These are phyloP conservation scores for Pholiota molesta DNA, from an alignment of 768 basidiomycete species.

Conservation along the genomic window DNA sequence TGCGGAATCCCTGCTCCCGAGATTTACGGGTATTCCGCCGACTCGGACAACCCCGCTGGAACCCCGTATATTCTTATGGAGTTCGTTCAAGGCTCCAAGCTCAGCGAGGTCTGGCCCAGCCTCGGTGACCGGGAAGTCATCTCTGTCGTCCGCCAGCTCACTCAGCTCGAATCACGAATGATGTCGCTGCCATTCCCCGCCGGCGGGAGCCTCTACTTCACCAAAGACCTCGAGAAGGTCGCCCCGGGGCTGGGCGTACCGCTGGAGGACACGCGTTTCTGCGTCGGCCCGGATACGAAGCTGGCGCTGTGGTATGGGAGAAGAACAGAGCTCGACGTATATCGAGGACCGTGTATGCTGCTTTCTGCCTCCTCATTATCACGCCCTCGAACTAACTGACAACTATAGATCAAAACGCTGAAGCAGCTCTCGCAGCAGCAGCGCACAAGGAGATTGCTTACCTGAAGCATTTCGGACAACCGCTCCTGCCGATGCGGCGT, in stretches of 20 bases:
- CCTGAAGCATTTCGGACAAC: conserved; percentile 50
- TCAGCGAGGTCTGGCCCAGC: conserved; percentile 37
- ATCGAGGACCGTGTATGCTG: conserved; percentile 53
- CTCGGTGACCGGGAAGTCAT: conserved; percentile 33
- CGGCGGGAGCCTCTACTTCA: conserved; percentile 52
- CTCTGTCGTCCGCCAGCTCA: conserved; percentile 40
- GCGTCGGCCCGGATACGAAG: conserved; percentile 21
- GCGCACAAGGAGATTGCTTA: conserved; percentile 53
- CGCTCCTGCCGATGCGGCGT: conserved; percentile 45
- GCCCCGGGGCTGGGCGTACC: conserved; percentile 36
- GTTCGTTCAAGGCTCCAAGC: conserved; percentile 34
- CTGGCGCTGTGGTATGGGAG: conserved; percentile 48
- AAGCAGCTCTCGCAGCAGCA: conserved; percentile 45
- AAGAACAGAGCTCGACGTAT: conserved; percentile 46
- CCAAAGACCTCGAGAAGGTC: conserved; percentile 44
- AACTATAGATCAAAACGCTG: conserved; percentile 44
- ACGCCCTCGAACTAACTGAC: conserved; percentile 30
- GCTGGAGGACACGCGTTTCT: conserved; percentile 44
- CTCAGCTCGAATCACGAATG: conserved; percentile 40
- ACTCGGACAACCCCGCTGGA: conserved; percentile 27
- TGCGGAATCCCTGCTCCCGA: conserved; percentile 15
- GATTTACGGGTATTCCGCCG: conserved; percentile 17
- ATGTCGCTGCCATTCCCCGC: conserved; percentile 47
- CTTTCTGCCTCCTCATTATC: conserved; percentile 31
- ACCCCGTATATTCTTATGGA: conserved; percentile 41